Percentiles rank a stretch among this genome's conserved stretches.
Evolutionary conservation across 2,329 filamentous ascomycete genomes (phyloP).

Genomic region (Zalaria sp.): DNA sequence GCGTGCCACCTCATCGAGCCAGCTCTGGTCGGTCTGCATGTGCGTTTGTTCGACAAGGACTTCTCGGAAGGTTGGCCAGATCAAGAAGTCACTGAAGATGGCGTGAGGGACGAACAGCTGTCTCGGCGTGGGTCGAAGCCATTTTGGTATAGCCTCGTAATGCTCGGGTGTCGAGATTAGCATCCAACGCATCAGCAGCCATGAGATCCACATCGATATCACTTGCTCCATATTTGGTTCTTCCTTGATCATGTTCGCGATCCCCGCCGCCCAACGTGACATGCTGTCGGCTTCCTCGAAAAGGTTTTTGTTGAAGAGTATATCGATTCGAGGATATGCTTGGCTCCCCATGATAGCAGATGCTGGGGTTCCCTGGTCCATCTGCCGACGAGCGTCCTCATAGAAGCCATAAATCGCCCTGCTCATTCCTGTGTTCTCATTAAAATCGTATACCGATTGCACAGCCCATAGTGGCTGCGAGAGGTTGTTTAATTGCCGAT

Average conservation of each 20-base stretch:
- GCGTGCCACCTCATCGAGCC: constrained; percentile 1
- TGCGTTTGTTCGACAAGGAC: constrained; percentile 1
- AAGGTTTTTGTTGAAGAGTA: background rate
- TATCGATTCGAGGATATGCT: too few relatives aligned
- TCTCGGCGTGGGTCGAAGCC: constrained; percentile 48
- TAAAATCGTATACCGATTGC: too few relatives aligned
- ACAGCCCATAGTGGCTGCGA: background rate
- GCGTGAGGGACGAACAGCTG: constrained; percentile 57
- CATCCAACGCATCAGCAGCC: constrained; percentile 56
- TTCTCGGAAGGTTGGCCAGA: constrained; percentile 4
- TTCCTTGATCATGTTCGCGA: constrained; percentile 1
- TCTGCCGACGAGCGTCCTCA: too few relatives aligned
- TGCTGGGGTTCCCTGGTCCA: too few relatives aligned
- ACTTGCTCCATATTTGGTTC: background rate
- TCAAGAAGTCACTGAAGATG: constrained; percentile 1
- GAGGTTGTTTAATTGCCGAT: background rate
- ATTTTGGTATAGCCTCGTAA: constrained; percentile 59
- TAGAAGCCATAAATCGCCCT: too few relatives aligned
- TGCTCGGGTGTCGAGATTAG: constrained; percentile 64
- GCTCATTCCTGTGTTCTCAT: too few relatives aligned
- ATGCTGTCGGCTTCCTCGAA: background rate
- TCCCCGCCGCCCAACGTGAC: constrained; percentile 2
- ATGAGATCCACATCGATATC: constrained; percentile 1
- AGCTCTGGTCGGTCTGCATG: constrained; percentile 1
- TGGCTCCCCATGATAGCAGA: too few relatives aligned